These are phyloP conservation scores for Penicillium robsamsonii DNA, from an alignment of 495 filamentous ascomycete species.

Conservation along the genomic window DNA sequence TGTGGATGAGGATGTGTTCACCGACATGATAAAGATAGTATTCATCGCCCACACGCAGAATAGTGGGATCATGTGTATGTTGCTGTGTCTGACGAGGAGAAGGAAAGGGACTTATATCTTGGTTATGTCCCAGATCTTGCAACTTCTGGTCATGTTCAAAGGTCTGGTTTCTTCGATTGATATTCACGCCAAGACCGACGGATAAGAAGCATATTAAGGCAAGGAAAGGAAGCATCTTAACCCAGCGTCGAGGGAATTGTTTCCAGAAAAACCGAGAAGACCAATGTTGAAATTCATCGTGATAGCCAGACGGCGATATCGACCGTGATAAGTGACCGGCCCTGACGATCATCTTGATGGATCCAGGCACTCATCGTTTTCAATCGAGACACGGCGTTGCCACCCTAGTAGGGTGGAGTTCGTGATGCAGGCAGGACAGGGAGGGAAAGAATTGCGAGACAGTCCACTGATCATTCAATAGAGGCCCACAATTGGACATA, in stretches of 20 bases:
- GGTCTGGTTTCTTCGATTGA: slow-evolving; percentile 10
- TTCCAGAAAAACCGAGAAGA: slow-evolving; percentile 20
- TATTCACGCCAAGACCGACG: slow-evolving; percentile 14
- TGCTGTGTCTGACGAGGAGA: slow-evolving; percentile 34
- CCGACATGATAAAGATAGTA: slow-evolving; percentile 43
- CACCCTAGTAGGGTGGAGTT: slow-evolving; percentile 22
- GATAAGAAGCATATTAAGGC: slow-evolving; percentile 26
- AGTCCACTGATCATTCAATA: slow-evolving; percentile 15
- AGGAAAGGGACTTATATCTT: slow-evolving; percentile 20
- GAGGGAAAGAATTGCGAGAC: slow-evolving; percentile 23
- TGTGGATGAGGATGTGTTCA: slow-evolving; percentile 34
- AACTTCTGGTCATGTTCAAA: slow-evolving; percentile 6
- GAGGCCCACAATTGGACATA: slow-evolving; percentile 20
- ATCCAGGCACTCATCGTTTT: slow-evolving; percentile 29
- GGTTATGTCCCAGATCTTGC: slow-evolving; percentile 12
- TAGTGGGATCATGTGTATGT: slow-evolving; percentile 42
- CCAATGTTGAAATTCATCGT: slow-evolving; percentile 19
- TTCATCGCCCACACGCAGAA: slow-evolving; percentile 30
- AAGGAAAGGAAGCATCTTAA: slow-evolving; percentile 27
- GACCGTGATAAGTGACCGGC: slow-evolving; percentile 28
- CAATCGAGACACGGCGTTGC: slow-evolving; percentile 25
- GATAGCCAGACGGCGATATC: slow-evolving; percentile 18
- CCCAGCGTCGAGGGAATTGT: slow-evolving; percentile 25
- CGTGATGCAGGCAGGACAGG: slow-evolving; percentile 16
- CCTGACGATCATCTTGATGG: slow-evolving; percentile 28